A percentile compares a stretch with the other conserved stretches of the same genome.
Conservation (phyloP, 83 land plant genomes). For the Larix sibirica region DNA sequence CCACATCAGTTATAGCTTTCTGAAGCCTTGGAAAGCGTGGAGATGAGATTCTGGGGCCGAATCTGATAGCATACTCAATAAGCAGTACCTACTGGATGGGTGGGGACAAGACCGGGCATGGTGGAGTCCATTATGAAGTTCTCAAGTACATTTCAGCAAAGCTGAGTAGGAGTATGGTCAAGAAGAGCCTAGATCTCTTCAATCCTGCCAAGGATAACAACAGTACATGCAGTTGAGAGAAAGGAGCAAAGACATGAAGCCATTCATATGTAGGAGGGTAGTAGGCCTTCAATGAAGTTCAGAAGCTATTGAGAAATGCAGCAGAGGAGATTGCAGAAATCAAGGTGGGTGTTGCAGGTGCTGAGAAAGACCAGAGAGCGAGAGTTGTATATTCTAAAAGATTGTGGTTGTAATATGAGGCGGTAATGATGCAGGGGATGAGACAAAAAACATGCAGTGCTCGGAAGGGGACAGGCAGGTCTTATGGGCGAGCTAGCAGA, state of each 20-base stretch:
- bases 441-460: slow-evolving; percentile 5
- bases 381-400: background rate
- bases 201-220: background rate
- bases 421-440: background rate
- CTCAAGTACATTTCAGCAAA: slow-evolving; percentile 6
- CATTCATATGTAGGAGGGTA: background rate
- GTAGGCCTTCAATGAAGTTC: background rate
- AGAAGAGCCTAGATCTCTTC: background rate
- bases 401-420: background rate
- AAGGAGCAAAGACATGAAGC: background rate
- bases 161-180: background rate
- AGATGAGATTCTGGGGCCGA: slow-evolving; percentile 8
- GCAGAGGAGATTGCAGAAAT: background rate
- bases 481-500: slow-evolving; percentile 7
- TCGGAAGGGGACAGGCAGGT: slow-evolving; percentile 16
- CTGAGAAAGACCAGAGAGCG: no score
- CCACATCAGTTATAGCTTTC: slow-evolving; percentile 6
- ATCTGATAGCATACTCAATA: slow-evolving; percentile 6
- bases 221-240: no score
- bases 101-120: background rate
- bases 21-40: background rate
- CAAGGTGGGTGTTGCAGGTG: background rate
- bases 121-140: background rate
- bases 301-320: background rate
- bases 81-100: background rate